Evolutionary conservation across 2,329 filamentous ascomycete species (phyloP), one percentile per base, ranked within the genome.

Genomic region (Fusarium xyrophilum): DNA sequence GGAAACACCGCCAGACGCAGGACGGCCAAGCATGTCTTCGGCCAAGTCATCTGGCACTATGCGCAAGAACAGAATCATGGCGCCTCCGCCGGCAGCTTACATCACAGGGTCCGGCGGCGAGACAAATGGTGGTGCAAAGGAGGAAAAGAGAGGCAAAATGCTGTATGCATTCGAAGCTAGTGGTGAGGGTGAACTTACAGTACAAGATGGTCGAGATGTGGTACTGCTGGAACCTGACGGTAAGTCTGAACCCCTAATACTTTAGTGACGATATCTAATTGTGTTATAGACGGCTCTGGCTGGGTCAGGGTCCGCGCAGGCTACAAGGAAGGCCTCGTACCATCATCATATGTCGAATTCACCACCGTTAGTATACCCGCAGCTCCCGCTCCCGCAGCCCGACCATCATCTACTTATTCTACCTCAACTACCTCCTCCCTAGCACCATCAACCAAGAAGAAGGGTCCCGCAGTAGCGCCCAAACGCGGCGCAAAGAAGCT

Each of bases 401-500:
- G 92, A 4, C 92, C 92, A 1, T 85, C 87, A 38, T 95, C 92
- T 12, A 88, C 88, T 1, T 93, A 93, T 75, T 96, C 93, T 7
- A 93, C 88, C 69, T 94, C 91, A 15, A 79, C 79, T 6, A 77
- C 78, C 13, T 79, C 79, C 3, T 79, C 79, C 6, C 61, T 76
- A 11, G 62, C 75, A 11, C 68, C 69, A 19, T 75, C 77, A 12
- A 73, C 82, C 12, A 97, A 94, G 82, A 97, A 96, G 80, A 93
- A 96, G 77, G 94, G 94, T 0, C 94, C 94, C 0, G 93, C 91
- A 0, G 96, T 99, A 7, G 96, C 96, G 17, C 96, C 96, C 7
- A 90, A 90, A 71, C 88, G 94, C 13, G 94, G 94, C 17, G 94
- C 93, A 7, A 97, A 97, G 87, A 97, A 97, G 78, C 84, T 97